phyloP scores from a whole-genome alignment of 2,329 filamentous ascomycete genomes.

The Lithohypha guttulata region DNA sequence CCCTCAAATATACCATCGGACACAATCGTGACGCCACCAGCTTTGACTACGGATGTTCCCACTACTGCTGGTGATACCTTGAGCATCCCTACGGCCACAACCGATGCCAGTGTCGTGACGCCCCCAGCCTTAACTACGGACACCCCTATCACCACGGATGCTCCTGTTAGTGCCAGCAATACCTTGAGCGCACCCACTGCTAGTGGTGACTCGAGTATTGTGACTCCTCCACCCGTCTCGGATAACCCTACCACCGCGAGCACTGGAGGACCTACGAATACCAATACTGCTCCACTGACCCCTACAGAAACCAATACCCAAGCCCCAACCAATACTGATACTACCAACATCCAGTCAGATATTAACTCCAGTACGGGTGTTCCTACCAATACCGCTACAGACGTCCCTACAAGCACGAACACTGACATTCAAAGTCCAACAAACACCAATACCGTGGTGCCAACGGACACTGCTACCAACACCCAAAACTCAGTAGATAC shows the following conservation, averaged over 20 bases:
- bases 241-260: conserved; percentile 1
- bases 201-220: conserved; percentile 6
- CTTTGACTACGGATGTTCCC: not conserved
- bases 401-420: not conserved
- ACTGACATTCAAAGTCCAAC: not conserved
- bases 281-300: conserved; percentile 8
- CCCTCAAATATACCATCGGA: not conserved
- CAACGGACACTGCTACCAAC: conserved; percentile 2
- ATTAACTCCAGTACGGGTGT: not conserved
- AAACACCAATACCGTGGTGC: conserved; percentile 1
- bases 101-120: no score
- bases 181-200: conserved; percentile 2
- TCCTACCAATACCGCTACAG: conserved; percentile 5
- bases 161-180: not conserved
- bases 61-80: not conserved
- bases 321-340: conserved; percentile 10
- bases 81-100: not conserved
- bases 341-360: conserved; percentile 19
- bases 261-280: not conserved
- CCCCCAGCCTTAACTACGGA: not conserved
- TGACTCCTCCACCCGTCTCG: conserved; percentile 1
- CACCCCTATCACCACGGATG: not conserved
- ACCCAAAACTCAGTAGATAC: conserved; percentile 4
- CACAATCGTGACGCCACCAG: conserved; percentile 1
- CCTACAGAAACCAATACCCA: conserved; percentile 10